Base-by-base conservation (phyloP, 2,329 filamentous ascomycete genomes). In the Clarireedia monteithiana region DNA sequence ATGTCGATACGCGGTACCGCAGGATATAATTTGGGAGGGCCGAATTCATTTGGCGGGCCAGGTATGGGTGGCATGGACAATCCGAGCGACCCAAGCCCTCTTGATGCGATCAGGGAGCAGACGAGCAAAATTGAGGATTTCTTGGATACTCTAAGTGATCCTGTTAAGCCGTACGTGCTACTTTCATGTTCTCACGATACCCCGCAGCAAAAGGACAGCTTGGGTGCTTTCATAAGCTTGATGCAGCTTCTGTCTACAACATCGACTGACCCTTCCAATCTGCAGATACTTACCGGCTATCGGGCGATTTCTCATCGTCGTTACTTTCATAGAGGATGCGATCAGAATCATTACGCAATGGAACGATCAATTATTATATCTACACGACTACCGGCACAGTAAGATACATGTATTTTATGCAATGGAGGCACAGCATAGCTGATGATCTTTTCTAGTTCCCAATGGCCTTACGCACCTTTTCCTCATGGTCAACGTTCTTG, bases 81-180 rank as follows among this genome's bases (percentile, higher is more conserved):
- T 24, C 66, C 53, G 40, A 63, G 55, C 39, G 70, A 73, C 50
- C 67, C 71, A 63, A 68, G 68, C 59, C 66, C 68, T 57, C 82
- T 99, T 65, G 94, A 96, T 72, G 82, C 89, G 67, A 90, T 99
- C 70, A 82, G 94, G 62, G 84, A 91, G 72, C 91, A 97, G 74
- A 99, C 94, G 51, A 96, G 89, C 85, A 97, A 96, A 81, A 92
- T 99, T 64, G 94, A 99, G 76, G 94, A 99, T 71, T 75, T 89
- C 70, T 74, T 99, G 70, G 94, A 97, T 73, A 89, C 83, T 27
- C 64, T 91, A 68, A 87, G 90, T 68, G 92, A 96, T 70, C 94
- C 94, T 49, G 75, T 97, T 64, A 97, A 96, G 80, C 94, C 94
- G 88, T 99, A 82, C 72, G 88, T 84, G 57, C 53, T 60, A 56